Percentiles rank a stretch among this genome's conserved stretches.
These are phyloP conservation scores for Batkoa obscura DNA, from an alignment of 371 early-diverging fungal genomes.

Conservation along the genomic window DNA sequence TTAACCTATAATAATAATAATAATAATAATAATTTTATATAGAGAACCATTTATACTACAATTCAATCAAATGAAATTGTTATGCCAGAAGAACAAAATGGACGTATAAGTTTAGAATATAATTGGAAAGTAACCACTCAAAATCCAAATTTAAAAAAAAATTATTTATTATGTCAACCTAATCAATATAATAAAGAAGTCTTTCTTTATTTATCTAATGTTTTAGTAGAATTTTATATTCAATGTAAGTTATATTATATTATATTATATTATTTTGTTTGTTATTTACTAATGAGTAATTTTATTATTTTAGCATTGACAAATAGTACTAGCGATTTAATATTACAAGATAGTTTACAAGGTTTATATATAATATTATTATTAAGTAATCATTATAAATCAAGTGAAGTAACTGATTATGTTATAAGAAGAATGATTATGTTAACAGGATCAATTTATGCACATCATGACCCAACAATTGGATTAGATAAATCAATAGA, in stretches of 20 bases:
- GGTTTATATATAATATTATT: not conserved
- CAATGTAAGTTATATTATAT: too few species aligned
- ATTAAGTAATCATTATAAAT: not conserved
- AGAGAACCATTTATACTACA: slow-evolving; percentile 44
- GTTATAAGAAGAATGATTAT: not conserved
- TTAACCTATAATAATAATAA: too few species aligned
- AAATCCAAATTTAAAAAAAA: slow-evolving; percentile 13
- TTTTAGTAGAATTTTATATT: not conserved
- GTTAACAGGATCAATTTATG: not conserved
- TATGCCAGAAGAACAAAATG: slow-evolving; percentile 81
- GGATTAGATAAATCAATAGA: not conserved
- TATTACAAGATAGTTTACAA: not conserved
- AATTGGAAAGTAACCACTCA: slow-evolving; percentile 78
- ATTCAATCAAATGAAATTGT: slow-evolving; percentile 64
- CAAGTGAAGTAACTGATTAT: slow-evolving; percentile 1
- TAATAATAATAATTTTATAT: not conserved
- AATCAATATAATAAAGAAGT: not conserved
- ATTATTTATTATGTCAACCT: not conserved
- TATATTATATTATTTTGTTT: not conserved
- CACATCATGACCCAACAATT: not conserved
- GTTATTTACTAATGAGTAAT: too few species aligned
- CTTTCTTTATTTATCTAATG: not conserved
- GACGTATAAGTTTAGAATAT: slow-evolving; percentile 82
- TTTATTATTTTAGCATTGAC: too few species aligned
- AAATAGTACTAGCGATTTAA: not conserved